These are phyloP conservation scores for Cryomyces minteri DNA, from an alignment of 495 filamentous ascomycete species.

Conservation along the genomic window DNA sequence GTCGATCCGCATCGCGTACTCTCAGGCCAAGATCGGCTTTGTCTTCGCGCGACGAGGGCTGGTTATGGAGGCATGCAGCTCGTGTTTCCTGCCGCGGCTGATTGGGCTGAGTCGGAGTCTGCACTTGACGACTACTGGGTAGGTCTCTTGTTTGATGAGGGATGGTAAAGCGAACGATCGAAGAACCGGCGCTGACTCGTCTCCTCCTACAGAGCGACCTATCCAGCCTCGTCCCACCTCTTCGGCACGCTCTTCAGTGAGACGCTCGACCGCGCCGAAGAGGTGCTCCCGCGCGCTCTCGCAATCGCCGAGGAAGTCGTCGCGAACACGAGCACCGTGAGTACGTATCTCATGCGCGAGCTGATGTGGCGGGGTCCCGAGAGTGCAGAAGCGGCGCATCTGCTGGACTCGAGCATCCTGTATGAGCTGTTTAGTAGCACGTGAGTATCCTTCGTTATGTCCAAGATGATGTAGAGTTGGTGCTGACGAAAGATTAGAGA, in stretches of 20 bases:
- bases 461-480: background rate
- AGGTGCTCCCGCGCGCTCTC: slow-evolving; percentile 35
- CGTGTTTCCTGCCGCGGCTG: slow-evolving; percentile 42
- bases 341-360: slow-evolving; percentile 35
- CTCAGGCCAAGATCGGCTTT: slow-evolving; percentile 40
- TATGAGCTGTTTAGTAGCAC: slow-evolving; percentile 30
- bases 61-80: slow-evolving; percentile 42
- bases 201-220: too few relatives aligned
- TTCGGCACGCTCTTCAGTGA: slow-evolving; percentile 37
- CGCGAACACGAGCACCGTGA: slow-evolving; percentile 35
- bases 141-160: too few relatives aligned
- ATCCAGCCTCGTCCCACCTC: slow-evolving; percentile 23
- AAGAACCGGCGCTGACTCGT: too few relatives aligned
- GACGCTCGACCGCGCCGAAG: slow-evolving; percentile 26
- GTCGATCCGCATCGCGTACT: slow-evolving; percentile 35
- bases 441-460: slow-evolving; percentile 8
- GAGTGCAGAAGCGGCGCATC: slow-evolving; percentile 35
- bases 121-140: slow-evolving; percentile 36
- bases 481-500: slow-evolving; percentile 8
- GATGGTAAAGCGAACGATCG: too few relatives aligned
- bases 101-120: slow-evolving; percentile 38
- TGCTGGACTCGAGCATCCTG: slow-evolving; percentile 38
- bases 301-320: slow-evolving; percentile 39
- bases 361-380: slow-evolving; percentile 39
- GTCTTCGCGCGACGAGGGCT: slow-evolving; percentile 44